These are phyloP conservation scores for Trypanosoma mega DNA, from an alignment of 208 protist species.

Conservation along the genomic window DNA sequence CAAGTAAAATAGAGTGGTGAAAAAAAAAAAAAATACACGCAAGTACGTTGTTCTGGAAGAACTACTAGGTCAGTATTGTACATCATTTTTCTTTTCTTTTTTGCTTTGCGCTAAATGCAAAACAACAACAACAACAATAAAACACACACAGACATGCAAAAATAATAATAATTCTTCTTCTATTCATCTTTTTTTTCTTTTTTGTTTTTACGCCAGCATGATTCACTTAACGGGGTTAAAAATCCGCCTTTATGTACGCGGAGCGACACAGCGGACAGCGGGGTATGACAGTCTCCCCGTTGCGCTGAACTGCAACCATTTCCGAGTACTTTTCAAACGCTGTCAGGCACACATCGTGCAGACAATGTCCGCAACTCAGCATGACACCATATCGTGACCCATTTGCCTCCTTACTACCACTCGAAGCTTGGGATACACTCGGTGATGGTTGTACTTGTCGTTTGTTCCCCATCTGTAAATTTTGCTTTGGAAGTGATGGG, in stretches of 20 bases:
- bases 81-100: too few relatives aligned
- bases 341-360: constrained; percentile 68
- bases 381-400: constrained; percentile 44
- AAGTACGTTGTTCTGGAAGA: background rate
- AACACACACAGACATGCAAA: too few relatives aligned
- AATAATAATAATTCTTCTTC: background rate
- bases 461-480: too few relatives aligned
- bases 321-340: constrained; percentile 77
- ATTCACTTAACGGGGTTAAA: constrained; percentile 49
- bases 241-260: constrained; percentile 70
- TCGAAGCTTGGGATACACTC: too few relatives aligned
- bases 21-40: constrained; percentile 16
- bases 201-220: too few relatives aligned
- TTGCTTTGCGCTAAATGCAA: too few relatives aligned
- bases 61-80: too few relatives aligned
- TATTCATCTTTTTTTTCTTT: too few relatives aligned
- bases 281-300: constrained; percentile 12
- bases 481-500: too few relatives aligned
- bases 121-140: too few relatives aligned
- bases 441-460: background rate
- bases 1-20: constrained; percentile 4
- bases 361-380: constrained; percentile 84
- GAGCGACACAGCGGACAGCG: constrained; percentile 79
- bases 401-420: background rate
- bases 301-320: constrained; percentile 32